These are phyloP conservation scores for Phoma sp. DNA, from an alignment of 2,329 filamentous ascomycete species.

Conservation along the genomic window DNA sequence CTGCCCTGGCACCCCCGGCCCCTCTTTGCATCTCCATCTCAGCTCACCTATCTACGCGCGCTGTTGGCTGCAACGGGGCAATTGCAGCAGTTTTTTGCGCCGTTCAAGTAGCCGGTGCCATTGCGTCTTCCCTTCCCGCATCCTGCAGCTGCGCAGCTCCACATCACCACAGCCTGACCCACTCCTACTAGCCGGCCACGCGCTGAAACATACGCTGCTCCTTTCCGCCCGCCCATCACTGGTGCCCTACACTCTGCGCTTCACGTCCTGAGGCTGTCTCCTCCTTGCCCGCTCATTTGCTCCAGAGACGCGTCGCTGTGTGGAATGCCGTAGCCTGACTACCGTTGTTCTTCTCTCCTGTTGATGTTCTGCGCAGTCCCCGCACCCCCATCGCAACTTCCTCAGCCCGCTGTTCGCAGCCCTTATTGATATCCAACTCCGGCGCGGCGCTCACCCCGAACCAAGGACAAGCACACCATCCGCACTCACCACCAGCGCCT, in stretches of 20 bases:
- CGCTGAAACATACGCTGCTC: constrained; percentile 31
- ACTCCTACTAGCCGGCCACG: constrained; percentile 11
- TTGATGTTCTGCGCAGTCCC: constrained; percentile 25
- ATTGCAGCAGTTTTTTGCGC: constrained; percentile 6
- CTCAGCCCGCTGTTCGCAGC: constrained; percentile 8
- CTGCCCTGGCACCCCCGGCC: constrained; percentile 13
- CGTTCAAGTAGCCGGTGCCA: constrained; percentile 2
- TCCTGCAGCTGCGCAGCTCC: constrained; percentile 13
- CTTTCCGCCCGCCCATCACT: constrained; percentile 27
- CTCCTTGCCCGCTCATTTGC: constrained; percentile 13
- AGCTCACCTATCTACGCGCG: neutral
- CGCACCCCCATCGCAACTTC: constrained; percentile 22
- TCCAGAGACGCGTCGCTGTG: constrained; percentile 23
- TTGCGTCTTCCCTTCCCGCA: constrained; percentile 11
- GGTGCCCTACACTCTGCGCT: constrained; percentile 21
- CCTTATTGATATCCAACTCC: neutral
- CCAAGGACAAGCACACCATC: neutral
- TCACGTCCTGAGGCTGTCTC: constrained; percentile 15
- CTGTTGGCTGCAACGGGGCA: constrained; percentile 6
- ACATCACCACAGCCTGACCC: constrained; percentile 2
- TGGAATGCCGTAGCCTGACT: constrained; percentile 37
- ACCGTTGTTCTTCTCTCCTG: constrained; percentile 19
- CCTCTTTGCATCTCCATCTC: constrained; percentile 10
- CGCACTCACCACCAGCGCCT: neutral
- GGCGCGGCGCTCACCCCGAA: neutral